Evolutionary conservation across 2,329 filamentous ascomycete species (phyloP), one percentile per base, ranked within the genome.

Genomic region (Zymoseptoria brevis): DNA sequence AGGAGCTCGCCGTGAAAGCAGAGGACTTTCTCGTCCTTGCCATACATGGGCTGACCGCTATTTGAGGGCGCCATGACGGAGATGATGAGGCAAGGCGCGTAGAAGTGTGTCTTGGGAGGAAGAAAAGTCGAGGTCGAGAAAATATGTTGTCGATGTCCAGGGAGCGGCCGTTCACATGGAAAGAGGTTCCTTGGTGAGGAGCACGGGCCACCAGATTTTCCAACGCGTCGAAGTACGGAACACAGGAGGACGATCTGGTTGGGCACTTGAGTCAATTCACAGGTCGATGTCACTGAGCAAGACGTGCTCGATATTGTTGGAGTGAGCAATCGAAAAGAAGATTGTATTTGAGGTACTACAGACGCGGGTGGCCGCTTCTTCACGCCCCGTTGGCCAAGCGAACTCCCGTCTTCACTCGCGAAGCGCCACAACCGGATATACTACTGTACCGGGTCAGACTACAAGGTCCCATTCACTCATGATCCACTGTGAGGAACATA

Each of bases 1-100:
- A 99, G 85, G 76, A 97, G 86, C 71, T 97, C 92, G 77, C 93
- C 89, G 74, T 97, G 93, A 72, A 97, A 97, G 78, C 93, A 97
- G 30, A 96, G 19, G 45, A 96, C 91, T 72, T 88, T 90, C 79
- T 99, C 94, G 72, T 97, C 91, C 72, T 86, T 87, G 61, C 76
- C 76, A 70, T 83, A 88, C 65, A 77, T 75, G n/a, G 64, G 63
- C 57, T 61, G 57, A n/a, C 56, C 48, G 19, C 55, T 56, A 9
- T 58, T 58, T 52, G 64, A 56, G 19, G 64, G 64, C 54, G 64
- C 63, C 64, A 66, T 66, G 54, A 50, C 50, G 55, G 48, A 21
- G 45, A 11, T 13, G 30, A 22, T 55, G 21, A 35, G 29, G 11
- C 3, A 8, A 55, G 53, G 26, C 30, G 45, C 54, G 24, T 56